Percentiles rank a stretch among this genome's conserved stretches.
Evolutionary conservation across 1,284 basidiomycete species (phyloP).

Genomic region (Ganoderma boninense): DNA sequence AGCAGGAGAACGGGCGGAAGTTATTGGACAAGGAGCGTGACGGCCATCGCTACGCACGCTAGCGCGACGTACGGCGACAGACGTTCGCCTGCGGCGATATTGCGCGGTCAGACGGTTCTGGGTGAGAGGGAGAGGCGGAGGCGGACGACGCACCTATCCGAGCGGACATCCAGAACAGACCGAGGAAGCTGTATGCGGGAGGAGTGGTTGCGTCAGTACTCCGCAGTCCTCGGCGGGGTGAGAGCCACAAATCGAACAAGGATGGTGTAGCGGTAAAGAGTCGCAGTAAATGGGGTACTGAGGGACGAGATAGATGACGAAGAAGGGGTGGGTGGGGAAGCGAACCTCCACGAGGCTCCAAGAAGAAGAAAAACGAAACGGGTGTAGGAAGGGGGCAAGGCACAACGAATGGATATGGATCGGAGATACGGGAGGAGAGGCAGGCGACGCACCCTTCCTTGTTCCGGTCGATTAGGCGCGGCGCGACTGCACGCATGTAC

Average conservation of each 20-base stretch:
- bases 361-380: background rate
- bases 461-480: constrained; percentile 91
- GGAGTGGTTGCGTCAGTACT: background rate
- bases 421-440: constrained; percentile 7
- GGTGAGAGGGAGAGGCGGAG: background rate
- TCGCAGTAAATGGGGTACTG: background rate
- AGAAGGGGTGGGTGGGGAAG: background rate
- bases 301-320: background rate
- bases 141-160: constrained; percentile 75
- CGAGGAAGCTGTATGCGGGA: constrained; percentile 72
- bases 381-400: background rate
- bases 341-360: background rate
- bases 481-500: constrained; percentile 91
- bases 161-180: constrained; percentile 93
- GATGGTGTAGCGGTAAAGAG: background rate
- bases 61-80: constrained; percentile 75
- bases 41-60: constrained; percentile 61
- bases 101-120: background rate
- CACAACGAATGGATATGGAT: background rate
- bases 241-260: no score
- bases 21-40: constrained; percentile 45
- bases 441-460: constrained; percentile 84
- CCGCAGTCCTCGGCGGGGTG: background rate
- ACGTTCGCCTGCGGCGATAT: constrained; percentile 57
- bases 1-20: background rate